phyloP scores from a whole-genome alignment of 2,329 filamentous ascomycete genomes.

The Endoconidiophora polonica region DNA sequence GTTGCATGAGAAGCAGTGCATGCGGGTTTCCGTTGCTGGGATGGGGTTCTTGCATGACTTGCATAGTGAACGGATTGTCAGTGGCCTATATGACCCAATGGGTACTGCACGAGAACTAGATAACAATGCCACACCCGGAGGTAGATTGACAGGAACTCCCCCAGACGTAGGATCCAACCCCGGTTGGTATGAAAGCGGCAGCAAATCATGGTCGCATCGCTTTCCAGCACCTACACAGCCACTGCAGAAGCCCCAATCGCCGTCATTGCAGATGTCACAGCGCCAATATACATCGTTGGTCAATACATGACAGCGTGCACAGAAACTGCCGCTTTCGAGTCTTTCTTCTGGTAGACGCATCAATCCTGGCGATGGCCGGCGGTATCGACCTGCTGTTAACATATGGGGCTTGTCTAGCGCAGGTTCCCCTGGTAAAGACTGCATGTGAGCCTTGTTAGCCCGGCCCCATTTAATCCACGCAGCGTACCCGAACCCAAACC shows the following conservation, averaged over 20 bases:
- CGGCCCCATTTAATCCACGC: conserved; percentile 53
- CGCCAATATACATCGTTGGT: conserved; percentile 81
- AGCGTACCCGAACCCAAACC: conserved; percentile 71
- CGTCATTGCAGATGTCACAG: conserved; percentile 73
- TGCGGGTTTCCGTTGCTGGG: conserved; percentile 48
- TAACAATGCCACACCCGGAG: conserved; percentile 31
- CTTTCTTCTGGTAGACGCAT: conserved; percentile 33
- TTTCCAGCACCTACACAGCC: conserved; percentile 67
- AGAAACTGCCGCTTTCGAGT: conserved; percentile 70
- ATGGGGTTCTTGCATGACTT: conserved; percentile 64
- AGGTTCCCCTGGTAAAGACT: conserved; percentile 18
- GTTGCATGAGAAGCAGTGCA: conserved; percentile 63
- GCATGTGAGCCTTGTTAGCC: conserved; percentile 15
- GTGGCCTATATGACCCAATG: conserved; percentile 43
- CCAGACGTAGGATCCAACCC: conserved; percentile 16
- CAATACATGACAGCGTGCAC: conserved; percentile 54
- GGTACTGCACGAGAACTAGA: conserved; percentile 29
- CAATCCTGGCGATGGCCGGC: conserved; percentile 29
- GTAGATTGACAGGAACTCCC: conserved; percentile 17
- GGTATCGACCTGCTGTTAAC: conserved; percentile 40
- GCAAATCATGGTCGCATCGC: conserved; percentile 65
- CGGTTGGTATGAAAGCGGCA: conserved; percentile 53
- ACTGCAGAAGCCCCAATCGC: conserved; percentile 90
- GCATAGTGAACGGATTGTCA: conserved; percentile 60
- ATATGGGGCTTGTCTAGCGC: conserved; percentile 36